A percentile compares a stretch with the other conserved stretches of the same genome.
phyloP scores from a whole-genome alignment of 257 asterid genomes.

The Avicennia marina region DNA sequence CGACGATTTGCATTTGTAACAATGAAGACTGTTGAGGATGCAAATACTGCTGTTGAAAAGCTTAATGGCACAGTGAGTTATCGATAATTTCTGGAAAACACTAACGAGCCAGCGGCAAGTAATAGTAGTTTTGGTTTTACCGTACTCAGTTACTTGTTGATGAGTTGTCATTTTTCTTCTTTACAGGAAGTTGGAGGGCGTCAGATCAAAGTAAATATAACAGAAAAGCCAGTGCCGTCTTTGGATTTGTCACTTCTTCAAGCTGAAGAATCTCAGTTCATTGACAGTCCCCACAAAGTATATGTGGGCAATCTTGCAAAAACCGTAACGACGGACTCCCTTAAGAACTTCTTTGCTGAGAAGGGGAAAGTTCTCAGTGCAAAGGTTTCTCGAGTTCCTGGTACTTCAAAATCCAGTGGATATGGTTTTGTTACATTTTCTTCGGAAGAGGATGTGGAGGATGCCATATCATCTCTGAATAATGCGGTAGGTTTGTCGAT shows the following conservation, averaged over 20 bases:
- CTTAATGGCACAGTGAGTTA: constrained; percentile 76
- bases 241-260: constrained; percentile 39
- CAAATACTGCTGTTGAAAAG: constrained; percentile 64
- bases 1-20: constrained; percentile 87
- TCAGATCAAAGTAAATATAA: constrained; percentile 70
- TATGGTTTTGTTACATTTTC: constrained; percentile 84
- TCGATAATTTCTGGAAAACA: neutral
- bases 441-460: constrained; percentile 84
- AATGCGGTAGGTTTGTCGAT: constrained; percentile 41
- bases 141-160: neutral
- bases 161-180: neutral
- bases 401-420: constrained; percentile 89
- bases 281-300: constrained; percentile 85
- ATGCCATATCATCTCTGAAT: constrained; percentile 72
- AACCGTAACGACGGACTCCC: constrained; percentile 59
- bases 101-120: neutral
- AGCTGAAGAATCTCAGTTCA: constrained; percentile 67
- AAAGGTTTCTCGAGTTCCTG: constrained; percentile 76
- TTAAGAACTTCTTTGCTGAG: constrained; percentile 60
- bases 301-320: constrained; percentile 91
- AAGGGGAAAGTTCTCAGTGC: constrained; percentile 76
- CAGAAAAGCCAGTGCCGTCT: constrained; percentile 69
- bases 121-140: neutral
- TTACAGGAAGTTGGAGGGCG: constrained; percentile 88
- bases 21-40: constrained; percentile 79